Evolutionary conservation across 257 asterid genomes (phyloP), one percentile per base, ranked within the genome.

Genomic region (Ajuga chamaepitys): DNA sequence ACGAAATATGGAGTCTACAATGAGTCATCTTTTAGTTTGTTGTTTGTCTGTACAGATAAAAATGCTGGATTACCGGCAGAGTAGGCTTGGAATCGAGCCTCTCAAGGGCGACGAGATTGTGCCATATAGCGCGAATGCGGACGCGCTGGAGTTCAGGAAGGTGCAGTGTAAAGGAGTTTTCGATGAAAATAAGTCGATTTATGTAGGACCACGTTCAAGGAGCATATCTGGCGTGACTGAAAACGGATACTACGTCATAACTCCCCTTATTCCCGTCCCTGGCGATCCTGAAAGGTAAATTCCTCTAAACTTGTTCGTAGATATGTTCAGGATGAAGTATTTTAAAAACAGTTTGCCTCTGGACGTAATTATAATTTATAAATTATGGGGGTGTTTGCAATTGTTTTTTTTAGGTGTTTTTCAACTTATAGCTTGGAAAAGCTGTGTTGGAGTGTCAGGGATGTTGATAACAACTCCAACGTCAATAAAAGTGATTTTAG

Each of bases 211-310:
- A 0, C 97, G 99, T 56, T 94, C 99, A 17, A 84, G 97, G 79
- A 90, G 95, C 82, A 94, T 94, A 71, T 94, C 97, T 26, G 97
- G 97, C 25, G 96, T 94, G 78, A 88, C 97, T 44, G 97, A 90
- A 74, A 94, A 90, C 66, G 99, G 99, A 70, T 94, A 90, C 82
- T 90, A 81, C 56, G 48, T 90, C 34, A 85, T 94, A 73, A 85
- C 91, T 45, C 99, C 97, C 25, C 95, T 90, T 69, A 37, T 81
- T 44, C 95, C 97, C 0, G 58, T 86, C 68, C 84, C 76, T 52
- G 81, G 71, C 56, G 81, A 79, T 61, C 81, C 88, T 40, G 85
- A 82, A 70, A 94, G 96, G 99, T 86, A 70, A 59, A 25, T 37
- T 66, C 9, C n/a, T 17, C 17, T 25, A 14, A 13, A 20, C 64